Percentiles rank a stretch among this genome's conserved stretches.
These are phyloP conservation scores for Pythium aristosporum DNA, from an alignment of 352 stramenopile genomes.

Conservation along the genomic window DNA sequence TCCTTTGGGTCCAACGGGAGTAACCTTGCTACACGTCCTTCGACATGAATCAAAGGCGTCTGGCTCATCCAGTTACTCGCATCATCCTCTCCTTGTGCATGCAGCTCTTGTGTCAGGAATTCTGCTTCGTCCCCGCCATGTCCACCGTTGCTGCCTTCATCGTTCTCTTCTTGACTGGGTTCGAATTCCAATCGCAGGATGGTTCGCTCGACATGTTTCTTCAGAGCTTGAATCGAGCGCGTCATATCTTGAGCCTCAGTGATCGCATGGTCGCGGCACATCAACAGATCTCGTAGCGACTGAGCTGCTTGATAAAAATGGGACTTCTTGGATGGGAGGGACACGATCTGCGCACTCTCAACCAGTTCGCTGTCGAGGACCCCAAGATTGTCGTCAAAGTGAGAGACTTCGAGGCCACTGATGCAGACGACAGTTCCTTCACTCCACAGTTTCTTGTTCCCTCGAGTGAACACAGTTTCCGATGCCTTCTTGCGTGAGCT, in stretches of 20 bases:
- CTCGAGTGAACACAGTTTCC: constrained; percentile 44
- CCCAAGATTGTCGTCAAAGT: constrained; percentile 56
- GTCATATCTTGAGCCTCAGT: constrained; percentile 24
- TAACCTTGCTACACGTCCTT: constrained; percentile 40
- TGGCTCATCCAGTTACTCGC: constrained; percentile 19
- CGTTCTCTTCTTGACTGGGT: constrained; percentile 37
- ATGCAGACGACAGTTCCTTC: constrained; percentile 55
- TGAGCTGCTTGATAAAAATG: constrained; percentile 38
- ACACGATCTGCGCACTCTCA: constrained; percentile 56
- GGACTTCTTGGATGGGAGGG: constrained; percentile 60
- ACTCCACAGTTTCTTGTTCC: constrained; percentile 49
- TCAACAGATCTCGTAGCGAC: constrained; percentile 7
- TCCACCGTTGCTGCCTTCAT: neutral
- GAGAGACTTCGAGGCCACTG: constrained; percentile 56
- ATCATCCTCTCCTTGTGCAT: constrained; percentile 31
- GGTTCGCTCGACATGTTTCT: constrained; percentile 47
- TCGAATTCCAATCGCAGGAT: constrained; percentile 42
- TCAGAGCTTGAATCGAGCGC: constrained; percentile 29
- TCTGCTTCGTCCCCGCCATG: constrained; percentile 37
- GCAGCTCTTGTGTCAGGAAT: constrained; percentile 51
- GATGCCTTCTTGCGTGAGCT: constrained; percentile 24
- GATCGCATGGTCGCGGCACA: neutral
- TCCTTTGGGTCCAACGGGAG: constrained; percentile 21
- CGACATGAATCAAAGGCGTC: constrained; percentile 25
- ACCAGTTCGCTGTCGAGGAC: constrained; percentile 57